Base-by-base conservation (phyloP, 805 yeast species). In the Ogataea trehalophila region DNA sequence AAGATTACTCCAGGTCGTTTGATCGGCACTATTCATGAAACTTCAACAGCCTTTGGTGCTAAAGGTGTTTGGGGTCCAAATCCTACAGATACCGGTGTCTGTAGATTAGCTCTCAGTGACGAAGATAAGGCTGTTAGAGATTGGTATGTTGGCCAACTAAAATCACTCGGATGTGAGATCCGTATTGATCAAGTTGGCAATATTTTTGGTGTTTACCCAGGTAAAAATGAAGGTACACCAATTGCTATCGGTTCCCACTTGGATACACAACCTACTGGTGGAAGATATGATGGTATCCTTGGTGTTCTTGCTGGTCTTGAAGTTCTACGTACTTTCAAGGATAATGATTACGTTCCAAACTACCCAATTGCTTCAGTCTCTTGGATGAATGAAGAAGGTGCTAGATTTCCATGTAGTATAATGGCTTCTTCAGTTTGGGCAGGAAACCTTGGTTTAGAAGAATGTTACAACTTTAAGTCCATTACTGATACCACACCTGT, bases 311-410 rank as follows among this genome's bases (percentile, higher is more conserved):
- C 83, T 9, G 89, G 87, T 1, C 66, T 84, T 41, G 88, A 84
- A 63, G 81, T 84, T 5, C 63, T 84, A 54, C 69, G 87, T 50
- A 82, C 88, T 4, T 65, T 84, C 58, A 77, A 80, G 49, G 87
- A 79, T 16, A 78, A 80, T 60, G 68, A 72, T 39, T 74, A 66
- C 56, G 70, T 68, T 11, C 87, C 91, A n/a, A 74, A 80, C 45
- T 83, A 71, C 51, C 89, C 89, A 8, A 75, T 84, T 46, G 81
- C 83, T 6, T 72, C 81, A 5, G 73, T 84, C 37, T 73, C 79
- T 57, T 84, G 91, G 91, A 80, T 82, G 62, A 84, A 84, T 58
- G 91, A 84, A 60, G 91, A 84, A 67, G 91, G 91, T 47, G 89
- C 90, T 0, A 66, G 91, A 43, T 84, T 83, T 58, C 87, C 89